Base-by-base conservation (phyloP, 2,329 filamentous ascomycete genomes). In the Dactylellina leptospora region DNA sequence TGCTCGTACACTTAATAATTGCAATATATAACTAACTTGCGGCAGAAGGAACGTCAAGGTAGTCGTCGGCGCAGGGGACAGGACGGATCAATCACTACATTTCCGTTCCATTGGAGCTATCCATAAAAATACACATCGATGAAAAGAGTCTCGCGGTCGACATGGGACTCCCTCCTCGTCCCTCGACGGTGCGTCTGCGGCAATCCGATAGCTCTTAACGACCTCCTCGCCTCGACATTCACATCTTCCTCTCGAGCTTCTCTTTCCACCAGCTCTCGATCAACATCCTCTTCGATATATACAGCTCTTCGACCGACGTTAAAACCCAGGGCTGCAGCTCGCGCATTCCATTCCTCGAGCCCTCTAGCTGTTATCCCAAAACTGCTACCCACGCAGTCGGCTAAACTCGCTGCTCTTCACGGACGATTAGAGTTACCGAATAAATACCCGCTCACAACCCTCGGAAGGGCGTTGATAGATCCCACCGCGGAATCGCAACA, bases 401-500 rank as follows among this genome's bases (percentile, higher is more conserved):
- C 92, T 74, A 97, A 97, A 83, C 89, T 99, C 76, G 88, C 92
- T 74, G 93, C 95, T 75, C 87, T 99, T 47, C 93, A 97, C 80
- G 91, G 93, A 77, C 90, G 95, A 80, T 86, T 99, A 73, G 87
- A 87, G 40, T 87, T 99, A 63, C 89, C 93, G 22, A 85, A 86
- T 74, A 90, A 90, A 81, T 85, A 97, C 74, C 93, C 95, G 33
- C 82, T 96, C 71, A 85, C 95, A 82, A 93, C 91, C 3, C 86
- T 99, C 75, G 93, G 91, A 73, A 87, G 93, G 73, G 87, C 92
- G 59, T 87, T 99, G 74, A 86, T 97, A 77, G 90, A 96, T 80
- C 83, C 88, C 28, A 93, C 93, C 18, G 93, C 93, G 72, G 93
- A 97, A 79, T 79, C 85, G 10, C 87, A 92, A 80, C 83, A 87